phyloP scores from a whole-genome alignment of 129 eudicot species.

The Pittosporum tobira region DNA sequence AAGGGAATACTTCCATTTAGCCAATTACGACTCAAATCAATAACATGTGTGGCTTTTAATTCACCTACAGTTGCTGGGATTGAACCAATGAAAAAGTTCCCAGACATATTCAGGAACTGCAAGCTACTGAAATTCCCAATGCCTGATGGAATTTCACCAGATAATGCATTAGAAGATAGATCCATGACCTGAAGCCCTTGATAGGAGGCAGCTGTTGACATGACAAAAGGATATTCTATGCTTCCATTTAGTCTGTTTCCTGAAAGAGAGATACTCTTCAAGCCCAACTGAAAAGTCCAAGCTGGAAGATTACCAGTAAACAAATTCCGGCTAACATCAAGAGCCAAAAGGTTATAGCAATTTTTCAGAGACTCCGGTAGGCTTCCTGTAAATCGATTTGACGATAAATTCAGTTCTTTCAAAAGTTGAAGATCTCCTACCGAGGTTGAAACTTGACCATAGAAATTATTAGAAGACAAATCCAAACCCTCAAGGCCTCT shows the following conservation, averaged over 20 bases:
- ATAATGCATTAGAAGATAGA: constrained; percentile 56
- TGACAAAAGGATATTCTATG: constrained; percentile 29
- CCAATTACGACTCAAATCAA: constrained; percentile 62
- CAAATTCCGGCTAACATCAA: constrained; percentile 49
- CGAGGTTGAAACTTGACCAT: constrained; percentile 40
- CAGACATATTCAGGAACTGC: constrained; percentile 47
- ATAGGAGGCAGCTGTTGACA: constrained; percentile 30
- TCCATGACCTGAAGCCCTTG: constrained; percentile 50
- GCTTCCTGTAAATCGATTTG: constrained; percentile 41
- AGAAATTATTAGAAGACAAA: constrained; percentile 54
- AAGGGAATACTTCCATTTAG: constrained; percentile 58
- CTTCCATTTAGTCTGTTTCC: constrained; percentile 46
- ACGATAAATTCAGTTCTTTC: constrained; percentile 47
- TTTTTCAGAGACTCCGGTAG: constrained; percentile 46
- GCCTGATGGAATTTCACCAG: constrained; percentile 42
- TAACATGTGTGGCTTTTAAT: constrained; percentile 31
- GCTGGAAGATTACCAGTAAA: constrained; percentile 51
- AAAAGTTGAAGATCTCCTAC: constrained; percentile 48
- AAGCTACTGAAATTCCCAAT: constrained; percentile 53
- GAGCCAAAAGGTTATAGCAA: constrained; percentile 38
- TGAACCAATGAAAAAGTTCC: constrained; percentile 41
- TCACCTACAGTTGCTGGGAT: constrained; percentile 56
- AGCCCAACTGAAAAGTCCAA: constrained; percentile 46
- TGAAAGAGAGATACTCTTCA: constrained; percentile 40
- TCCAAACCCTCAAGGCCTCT: constrained; percentile 53